phyloP scores from a whole-genome alignment of 805 yeast species.

The Ogataea saltuana region DNA sequence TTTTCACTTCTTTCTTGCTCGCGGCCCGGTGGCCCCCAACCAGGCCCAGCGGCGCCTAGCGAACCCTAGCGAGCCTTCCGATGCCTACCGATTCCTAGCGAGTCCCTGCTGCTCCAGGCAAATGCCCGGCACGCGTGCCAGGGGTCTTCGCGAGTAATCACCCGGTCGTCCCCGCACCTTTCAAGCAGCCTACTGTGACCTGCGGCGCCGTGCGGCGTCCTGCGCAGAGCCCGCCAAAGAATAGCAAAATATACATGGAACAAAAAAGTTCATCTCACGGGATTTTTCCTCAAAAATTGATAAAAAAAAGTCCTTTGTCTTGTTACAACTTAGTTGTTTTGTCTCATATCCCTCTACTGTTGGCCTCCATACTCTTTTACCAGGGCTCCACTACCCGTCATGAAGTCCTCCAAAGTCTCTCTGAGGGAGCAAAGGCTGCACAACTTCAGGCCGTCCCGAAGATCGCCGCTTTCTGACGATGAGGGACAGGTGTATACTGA shows the following conservation, averaged over 20 bases:
- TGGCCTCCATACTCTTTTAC: too few relatives aligned
- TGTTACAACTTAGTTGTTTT: background rate
- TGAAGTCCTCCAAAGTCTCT: constrained; percentile 5
- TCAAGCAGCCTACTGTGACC: background rate
- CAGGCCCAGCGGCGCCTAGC: too few relatives aligned
- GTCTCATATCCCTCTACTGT: background rate
- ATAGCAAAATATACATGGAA: constrained; percentile 1
- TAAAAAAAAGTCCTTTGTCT: background rate
- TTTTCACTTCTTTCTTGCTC: too few relatives aligned
- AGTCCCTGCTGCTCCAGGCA: too few relatives aligned
- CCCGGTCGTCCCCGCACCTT: constrained; percentile 3
- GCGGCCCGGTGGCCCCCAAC: too few relatives aligned
- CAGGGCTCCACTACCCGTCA: constrained; percentile 7
- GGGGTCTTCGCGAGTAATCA: too few relatives aligned
- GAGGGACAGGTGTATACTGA: constrained; percentile 18
- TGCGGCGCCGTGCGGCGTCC: constrained; percentile 1
- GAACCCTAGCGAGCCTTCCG: too few relatives aligned
- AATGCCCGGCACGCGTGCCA: too few relatives aligned
- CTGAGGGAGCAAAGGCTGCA: constrained; percentile 9
- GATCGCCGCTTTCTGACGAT: constrained; percentile 33
- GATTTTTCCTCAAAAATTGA: constrained; percentile 1
- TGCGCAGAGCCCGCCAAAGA: background rate
- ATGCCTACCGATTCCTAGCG: too few relatives aligned
- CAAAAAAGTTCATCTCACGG: background rate
- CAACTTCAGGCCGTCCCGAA: constrained; percentile 29